Evolutionary conservation across 345 rosid genomes (phyloP).

Genomic region (Lenwebbia sp.): DNA sequence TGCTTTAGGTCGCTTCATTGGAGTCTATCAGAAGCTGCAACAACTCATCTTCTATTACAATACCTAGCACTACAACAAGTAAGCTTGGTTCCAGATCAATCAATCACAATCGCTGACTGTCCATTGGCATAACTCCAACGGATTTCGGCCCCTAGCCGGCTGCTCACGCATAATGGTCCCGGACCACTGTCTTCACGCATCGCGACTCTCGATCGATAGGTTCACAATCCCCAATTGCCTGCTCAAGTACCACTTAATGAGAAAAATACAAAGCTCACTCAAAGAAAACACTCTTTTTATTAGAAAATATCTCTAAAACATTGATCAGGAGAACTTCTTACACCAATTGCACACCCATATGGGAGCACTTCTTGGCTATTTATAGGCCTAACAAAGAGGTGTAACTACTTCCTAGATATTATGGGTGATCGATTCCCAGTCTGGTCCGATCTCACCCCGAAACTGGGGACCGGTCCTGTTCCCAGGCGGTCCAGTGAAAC

Average conservation of each 20-base stretch:
- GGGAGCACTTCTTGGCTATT: not conserved
- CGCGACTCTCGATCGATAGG: rapidly evolving
- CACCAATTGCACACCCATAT: not conserved
- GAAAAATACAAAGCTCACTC: too few relatives aligned
- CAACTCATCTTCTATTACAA: too few relatives aligned
- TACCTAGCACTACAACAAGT: not conserved
- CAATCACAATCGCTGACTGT: not conserved
- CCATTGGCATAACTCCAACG: not conserved
- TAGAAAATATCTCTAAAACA: too few relatives aligned
- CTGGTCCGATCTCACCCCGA: too few relatives aligned
- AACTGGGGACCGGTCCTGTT: too few relatives aligned
- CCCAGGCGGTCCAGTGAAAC: too few relatives aligned
- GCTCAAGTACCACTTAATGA: not conserved
- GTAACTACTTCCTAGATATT: not conserved
- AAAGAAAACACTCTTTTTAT: too few relatives aligned
- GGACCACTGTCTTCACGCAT: rapidly evolving
- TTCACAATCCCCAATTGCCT: not conserved
- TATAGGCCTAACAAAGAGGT: not conserved
- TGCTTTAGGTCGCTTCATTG: too few relatives aligned
- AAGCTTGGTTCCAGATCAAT: not conserved
- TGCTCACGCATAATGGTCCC: too few relatives aligned
- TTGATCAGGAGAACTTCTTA: not conserved
- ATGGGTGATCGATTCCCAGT: too few relatives aligned
- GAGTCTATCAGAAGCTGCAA: too few relatives aligned
- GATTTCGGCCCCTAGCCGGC: too few relatives aligned